Base-by-base conservation (phyloP, 2,329 filamentous ascomycete species). In the Aplosporella prunicola region DNA sequence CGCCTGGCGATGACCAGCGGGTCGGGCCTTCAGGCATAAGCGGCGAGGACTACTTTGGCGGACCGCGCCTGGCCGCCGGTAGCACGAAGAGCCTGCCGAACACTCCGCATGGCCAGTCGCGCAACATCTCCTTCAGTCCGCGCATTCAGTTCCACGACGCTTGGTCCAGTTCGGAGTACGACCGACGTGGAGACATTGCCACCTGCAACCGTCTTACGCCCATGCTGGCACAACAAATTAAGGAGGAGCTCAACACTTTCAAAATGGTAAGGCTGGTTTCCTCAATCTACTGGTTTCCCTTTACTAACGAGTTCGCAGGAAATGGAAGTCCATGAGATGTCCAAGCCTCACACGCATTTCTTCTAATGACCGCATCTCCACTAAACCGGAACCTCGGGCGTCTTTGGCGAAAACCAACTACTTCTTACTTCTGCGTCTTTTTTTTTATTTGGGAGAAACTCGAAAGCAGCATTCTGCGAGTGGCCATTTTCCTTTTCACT, bases 341-440 rank as follows among this genome's bases (percentile, higher is more conserved):
- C 91, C 49, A 98, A 96, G 69, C 88, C 95, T 56, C 95, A 98
- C 71, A 98, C 91, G 52, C 91, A 98, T 74, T 98, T 98, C 75
- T 96, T 98, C 72, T 98, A 76, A 89, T 52, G 58, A 61, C 56
- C 58, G 56, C 56, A 60, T 60, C 48, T 51, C 53, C 51, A 52
- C 51, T n/a, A n/a, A n/a, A 47, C 28, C 56, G 53, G 57, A 56
- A 54, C 55, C 56, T 40, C 43, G 31, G 57, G 58, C 57, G 57
- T 60, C 56, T 30, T 60, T 57, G 58, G 58, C 56, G 58, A 60
- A 57, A 47, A 52, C 45, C 43, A 24, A 40, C 32, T 22, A 29
- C 32, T 34, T 40, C 27, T 27, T 34, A 23, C 32, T 32, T n/a
- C n/a, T n/a, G n/a, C n/a, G n/a, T 24, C 51, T 46, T 51, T 47